Evolutionary conservation across 257 asterid species (phyloP).

Genomic region (Solanum sejunctum): DNA sequence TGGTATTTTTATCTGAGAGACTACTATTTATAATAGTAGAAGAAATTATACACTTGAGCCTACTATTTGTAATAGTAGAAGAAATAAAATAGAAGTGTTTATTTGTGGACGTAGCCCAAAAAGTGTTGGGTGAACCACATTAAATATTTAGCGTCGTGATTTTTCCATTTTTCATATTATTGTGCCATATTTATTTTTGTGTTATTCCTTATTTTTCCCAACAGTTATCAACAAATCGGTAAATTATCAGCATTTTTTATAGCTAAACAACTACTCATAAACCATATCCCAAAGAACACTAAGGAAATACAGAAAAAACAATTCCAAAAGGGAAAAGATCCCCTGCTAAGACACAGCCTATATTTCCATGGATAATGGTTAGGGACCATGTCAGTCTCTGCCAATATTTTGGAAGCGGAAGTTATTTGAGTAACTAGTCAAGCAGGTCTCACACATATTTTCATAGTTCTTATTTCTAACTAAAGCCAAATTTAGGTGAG

Average conservation of each 20-base stretch:
- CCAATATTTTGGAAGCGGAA: background rate
- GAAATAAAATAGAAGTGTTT: no score
- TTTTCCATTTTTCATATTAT: no score
- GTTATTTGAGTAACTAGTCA: background rate
- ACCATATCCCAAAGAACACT: background rate
- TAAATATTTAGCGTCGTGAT: no score
- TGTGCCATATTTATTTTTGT: no score
- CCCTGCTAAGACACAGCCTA: background rate
- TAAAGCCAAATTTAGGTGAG: background rate
- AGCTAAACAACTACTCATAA: background rate
- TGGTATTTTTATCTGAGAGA: no score
- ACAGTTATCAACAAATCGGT: slow-evolving; percentile 6
- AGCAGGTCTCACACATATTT: background rate
- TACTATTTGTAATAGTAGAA: no score
- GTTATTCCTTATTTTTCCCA: no score
- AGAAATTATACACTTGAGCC: no score
- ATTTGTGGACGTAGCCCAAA: no score
- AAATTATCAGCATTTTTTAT: background rate
- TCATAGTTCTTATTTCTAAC: background rate
- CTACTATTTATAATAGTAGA: no score
- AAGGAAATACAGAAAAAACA: background rate
- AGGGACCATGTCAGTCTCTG: background rate
- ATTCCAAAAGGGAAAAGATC: background rate
- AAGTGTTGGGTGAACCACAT: no score
- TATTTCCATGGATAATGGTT: background rate